Base-by-base conservation (phyloP, 2,329 filamentous ascomycete genomes). In the Macrophomina pseudophaseolina region DNA sequence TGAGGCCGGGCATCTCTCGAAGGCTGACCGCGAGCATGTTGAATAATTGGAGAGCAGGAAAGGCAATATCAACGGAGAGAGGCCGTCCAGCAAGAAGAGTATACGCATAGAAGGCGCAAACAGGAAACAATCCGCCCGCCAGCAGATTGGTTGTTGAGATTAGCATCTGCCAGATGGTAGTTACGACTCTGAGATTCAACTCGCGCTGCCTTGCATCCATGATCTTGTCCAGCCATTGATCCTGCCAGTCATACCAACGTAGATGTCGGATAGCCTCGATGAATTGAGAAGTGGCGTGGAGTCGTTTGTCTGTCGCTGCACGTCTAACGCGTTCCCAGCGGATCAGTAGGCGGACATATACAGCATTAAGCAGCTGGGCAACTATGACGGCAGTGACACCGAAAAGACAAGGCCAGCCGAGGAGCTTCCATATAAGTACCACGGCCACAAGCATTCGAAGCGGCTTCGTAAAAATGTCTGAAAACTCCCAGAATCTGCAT, bases 31-130 rank as follows among this genome's bases (percentile, higher is more conserved):
- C 91, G 11, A 97, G 81, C 81, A 94, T 87, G 1, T 83, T 82
- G 72, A 97, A 97, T 0, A 97, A 83, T 68, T 94, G 90, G 2
- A 97, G 82, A 0, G 93, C 93, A 0, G 93, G 93, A 76, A 97
- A 97, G 9, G 93, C 93, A 32, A 97, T 84, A 68, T 97, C 91
- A 42, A 97, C 88, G 0, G 88, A 88, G 8, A 97, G 79, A 0
- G 88, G 85, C 56, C 87, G 83, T 0, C 87, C 86, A 4, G 90
- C 88, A 46, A 94, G 76, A 11, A 90, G 84, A 0, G 93, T 95
- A 75, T 93, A 97, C 0, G 92, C 89, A 70, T 89, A 92, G 71
- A 97, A 93, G 1, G 91, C 91, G 1, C 90, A 88, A 0, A 95
- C 89, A 0, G 93, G 93, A 70, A 97, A 93, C 4, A 93, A 78